Conservation (phyloP, 176 grass and related monocot species). For the Saccharum spontaneum region DNA sequence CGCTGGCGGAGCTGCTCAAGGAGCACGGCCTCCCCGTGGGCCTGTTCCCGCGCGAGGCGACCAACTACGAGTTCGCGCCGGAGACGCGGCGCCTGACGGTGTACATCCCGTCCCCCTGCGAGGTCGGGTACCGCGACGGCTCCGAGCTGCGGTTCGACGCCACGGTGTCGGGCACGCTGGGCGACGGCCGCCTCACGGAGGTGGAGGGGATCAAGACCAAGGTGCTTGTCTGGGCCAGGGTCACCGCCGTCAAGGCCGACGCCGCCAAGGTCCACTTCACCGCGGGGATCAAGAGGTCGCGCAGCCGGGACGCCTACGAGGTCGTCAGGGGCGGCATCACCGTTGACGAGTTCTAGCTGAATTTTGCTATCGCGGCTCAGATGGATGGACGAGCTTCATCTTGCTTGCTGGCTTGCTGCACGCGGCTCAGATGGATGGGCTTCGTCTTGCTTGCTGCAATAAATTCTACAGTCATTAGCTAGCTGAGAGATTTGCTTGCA, state of each 20-base stretch:
- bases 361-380: not conserved
- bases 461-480: not conserved
- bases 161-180: slow-evolving; percentile 59
- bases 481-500: not conserved
- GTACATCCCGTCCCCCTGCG: slow-evolving; percentile 74
- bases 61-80: slow-evolving; percentile 82
- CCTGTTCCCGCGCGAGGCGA: slow-evolving; percentile 78
- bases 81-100: slow-evolving; percentile 78
- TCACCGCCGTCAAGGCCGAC: slow-evolving; percentile 74
- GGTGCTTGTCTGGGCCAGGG: slow-evolving; percentile 84
- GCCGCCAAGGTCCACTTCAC: slow-evolving; percentile 78
- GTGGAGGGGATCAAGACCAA: slow-evolving; percentile 95
- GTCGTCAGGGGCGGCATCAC: slow-evolving; percentile 56
- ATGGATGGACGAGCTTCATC: not conserved
- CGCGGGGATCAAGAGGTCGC: slow-evolving; percentile 70
- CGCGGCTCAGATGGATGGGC: not conserved
- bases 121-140: slow-evolving; percentile 87
- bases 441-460: not conserved
- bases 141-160: slow-evolving; percentile 77
- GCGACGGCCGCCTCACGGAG: slow-evolving; percentile 57
- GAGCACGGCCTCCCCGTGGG: slow-evolving; percentile 77
- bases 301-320: slow-evolving; percentile 73
- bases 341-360: slow-evolving; percentile 64
- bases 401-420: not conserved
- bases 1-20: slow-evolving; percentile 70